These are phyloP conservation scores for Xylaria sp. DNA, from an alignment of 2,329 filamentous ascomycete genomes.

Conservation along the genomic window DNA sequence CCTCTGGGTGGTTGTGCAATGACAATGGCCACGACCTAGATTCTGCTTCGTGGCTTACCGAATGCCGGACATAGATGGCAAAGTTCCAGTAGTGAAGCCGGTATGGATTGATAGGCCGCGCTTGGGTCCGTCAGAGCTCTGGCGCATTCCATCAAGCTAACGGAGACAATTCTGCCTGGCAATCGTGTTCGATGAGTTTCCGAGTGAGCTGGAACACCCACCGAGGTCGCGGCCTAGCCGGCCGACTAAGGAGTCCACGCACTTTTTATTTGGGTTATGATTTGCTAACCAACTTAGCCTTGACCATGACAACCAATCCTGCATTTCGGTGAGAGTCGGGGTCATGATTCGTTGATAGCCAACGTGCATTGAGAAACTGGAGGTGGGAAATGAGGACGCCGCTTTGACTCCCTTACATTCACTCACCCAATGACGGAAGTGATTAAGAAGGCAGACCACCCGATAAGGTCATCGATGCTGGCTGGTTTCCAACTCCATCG, in stretches of 20 bases:
- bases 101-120: not conserved
- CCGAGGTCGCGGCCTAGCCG: constrained; percentile 15
- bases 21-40: not conserved
- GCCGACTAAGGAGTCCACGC: constrained; percentile 9
- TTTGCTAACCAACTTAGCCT: constrained; percentile 10
- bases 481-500: not conserved
- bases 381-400: constrained; percentile 12
- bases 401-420: constrained; percentile 10
- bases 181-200: not conserved
- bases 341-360: constrained; percentile 24
- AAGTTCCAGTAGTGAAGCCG: not conserved
- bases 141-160: not conserved
- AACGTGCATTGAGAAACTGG: constrained; percentile 13
- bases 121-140: not conserved
- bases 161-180: not conserved
- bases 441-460: not conserved
- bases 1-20: not conserved
- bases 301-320: not conserved
- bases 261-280: constrained; percentile 3
- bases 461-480: not conserved
- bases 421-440: not conserved
- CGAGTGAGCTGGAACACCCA: not conserved
- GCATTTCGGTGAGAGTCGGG: constrained; percentile 23
- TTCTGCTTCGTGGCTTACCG: not conserved
- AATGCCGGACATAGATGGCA: not conserved